phyloP scores from a whole-genome alignment of 1,284 basidiomycete genomes.

The Fistulina hepatica region DNA sequence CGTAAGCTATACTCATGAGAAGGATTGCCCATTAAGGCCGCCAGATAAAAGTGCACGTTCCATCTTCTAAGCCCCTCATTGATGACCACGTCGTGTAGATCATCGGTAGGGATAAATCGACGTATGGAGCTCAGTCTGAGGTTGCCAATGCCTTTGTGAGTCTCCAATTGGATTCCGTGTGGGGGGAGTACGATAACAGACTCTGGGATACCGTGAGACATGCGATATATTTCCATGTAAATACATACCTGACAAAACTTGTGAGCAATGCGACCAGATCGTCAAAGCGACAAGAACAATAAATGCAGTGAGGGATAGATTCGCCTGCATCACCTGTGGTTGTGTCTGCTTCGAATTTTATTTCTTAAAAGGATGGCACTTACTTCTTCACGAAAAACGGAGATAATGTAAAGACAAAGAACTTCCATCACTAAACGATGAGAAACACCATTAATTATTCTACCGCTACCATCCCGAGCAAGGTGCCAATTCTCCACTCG shows the following conservation, averaged over 20 bases:
- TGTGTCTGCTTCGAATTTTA: too few species aligned
- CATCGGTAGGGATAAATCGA: conserved; percentile 46
- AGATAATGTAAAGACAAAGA: conserved; percentile 21
- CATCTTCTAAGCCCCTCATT: conserved; percentile 63
- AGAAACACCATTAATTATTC: conserved; percentile 20
- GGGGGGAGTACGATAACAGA: conserved; percentile 54
- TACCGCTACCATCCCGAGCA: conserved; percentile 29
- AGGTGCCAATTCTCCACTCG: conserved; percentile 39
- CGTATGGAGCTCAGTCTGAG: conserved; percentile 35
- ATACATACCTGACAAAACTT: conserved; percentile 41
- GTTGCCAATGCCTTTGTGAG: conserved; percentile 42
- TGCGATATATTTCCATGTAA: conserved; percentile 1
- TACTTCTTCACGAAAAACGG: background rate
- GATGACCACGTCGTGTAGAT: conserved; percentile 52
- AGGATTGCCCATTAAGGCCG: conserved; percentile 30
- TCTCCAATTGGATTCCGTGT: conserved; percentile 64
- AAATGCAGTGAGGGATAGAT: conserved; percentile 8
- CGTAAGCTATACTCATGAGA: conserved; percentile 26
- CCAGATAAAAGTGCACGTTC: conserved; percentile 61
- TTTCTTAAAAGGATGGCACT: too few species aligned
- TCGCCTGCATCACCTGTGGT: too few species aligned
- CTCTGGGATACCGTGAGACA: conserved; percentile 31
- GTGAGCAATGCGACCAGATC: conserved; percentile 27
- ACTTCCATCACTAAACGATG: conserved; percentile 28
- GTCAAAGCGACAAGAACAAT: conserved; percentile 13